phyloP scores from a whole-genome alignment of 2,329 filamentous ascomycete genomes.

The Xylariaceae sp. region DNA sequence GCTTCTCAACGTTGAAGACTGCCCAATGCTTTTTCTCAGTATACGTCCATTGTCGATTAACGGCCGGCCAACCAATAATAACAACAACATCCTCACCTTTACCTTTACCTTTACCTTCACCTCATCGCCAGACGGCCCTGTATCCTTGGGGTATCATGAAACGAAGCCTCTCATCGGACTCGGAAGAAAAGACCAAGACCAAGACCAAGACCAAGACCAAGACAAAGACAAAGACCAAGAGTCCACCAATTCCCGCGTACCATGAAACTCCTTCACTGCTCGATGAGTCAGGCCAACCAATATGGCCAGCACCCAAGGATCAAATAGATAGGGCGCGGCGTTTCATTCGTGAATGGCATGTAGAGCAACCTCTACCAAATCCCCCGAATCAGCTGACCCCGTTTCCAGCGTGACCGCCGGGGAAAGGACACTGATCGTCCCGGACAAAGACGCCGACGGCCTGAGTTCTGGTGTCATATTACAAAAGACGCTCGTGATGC shows the following conservation, averaged over 20 bases:
- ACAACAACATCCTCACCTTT: neutral
- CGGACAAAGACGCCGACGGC: slow-evolving; percentile 65
- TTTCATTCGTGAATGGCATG: slow-evolving; percentile 55
- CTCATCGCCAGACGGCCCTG: neutral
- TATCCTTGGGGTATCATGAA: slow-evolving; percentile 22
- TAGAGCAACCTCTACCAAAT: neutral
- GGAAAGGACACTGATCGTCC: slow-evolving; percentile 53
- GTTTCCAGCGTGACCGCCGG: slow-evolving; percentile 42
- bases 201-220: slow-evolving; percentile 23
- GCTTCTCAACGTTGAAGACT: neutral
- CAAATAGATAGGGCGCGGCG: slow-evolving; percentile 51
- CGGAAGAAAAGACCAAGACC: slow-evolving; percentile 16
- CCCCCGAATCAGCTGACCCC: neutral
- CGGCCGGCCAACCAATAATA: neutral
- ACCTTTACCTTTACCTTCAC: neutral
- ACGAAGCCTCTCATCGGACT: slow-evolving; percentile 21
- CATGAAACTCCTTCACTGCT: slow-evolving; percentile 37
- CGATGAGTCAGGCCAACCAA: slow-evolving; percentile 41
- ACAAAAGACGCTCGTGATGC: slow-evolving; percentile 50
- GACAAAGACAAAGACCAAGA: slow-evolving; percentile 24
- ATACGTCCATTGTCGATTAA: neutral
- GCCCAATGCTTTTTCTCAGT: neutral
- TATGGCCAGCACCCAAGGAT: slow-evolving; percentile 56
- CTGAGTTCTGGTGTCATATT: slow-evolving; percentile 59
- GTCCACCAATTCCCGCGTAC: slow-evolving; percentile 37